Evolutionary conservation across 2,329 filamentous ascomycete species (phyloP).

Genomic region (Thielaviopsis euricoi): DNA sequence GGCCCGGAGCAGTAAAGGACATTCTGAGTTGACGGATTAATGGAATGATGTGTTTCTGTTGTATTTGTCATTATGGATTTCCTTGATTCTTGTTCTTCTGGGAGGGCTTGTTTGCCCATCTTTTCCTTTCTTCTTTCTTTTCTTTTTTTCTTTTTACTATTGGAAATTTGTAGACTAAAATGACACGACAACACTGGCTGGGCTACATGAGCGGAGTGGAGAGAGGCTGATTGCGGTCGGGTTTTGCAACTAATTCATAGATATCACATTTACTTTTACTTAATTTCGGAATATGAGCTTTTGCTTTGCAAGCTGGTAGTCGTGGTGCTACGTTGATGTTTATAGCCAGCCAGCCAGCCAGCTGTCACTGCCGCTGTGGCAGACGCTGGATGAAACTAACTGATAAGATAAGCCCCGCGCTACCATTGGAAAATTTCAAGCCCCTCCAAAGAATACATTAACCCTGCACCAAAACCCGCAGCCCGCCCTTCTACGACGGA

Average conservation of each 20-base stretch:
- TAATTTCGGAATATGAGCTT: not conserved
- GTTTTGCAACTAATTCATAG: conserved; percentile 4
- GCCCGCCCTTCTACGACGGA: too few species aligned
- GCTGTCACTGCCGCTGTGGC: too few species aligned
- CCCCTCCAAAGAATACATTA: conserved; percentile 11
- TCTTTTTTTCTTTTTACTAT: conserved; percentile 3
- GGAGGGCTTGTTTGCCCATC: not conserved
- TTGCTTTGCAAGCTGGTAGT: too few species aligned
- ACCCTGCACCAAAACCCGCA: too few species aligned
- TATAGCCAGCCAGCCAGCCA: too few species aligned
- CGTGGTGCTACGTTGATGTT: too few species aligned
- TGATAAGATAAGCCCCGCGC: conserved; percentile 19
- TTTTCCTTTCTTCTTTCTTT: not conserved
- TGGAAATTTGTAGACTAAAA: conserved; percentile 11
- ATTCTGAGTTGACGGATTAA: conserved; percentile 20
- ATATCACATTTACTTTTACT: not conserved
- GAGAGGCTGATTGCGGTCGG: not conserved
- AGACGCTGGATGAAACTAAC: not conserved
- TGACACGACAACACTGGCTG: conserved; percentile 10
- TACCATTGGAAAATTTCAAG: conserved; percentile 9
- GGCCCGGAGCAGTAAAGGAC: conserved; percentile 35
- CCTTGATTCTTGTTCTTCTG: conserved; percentile 1
- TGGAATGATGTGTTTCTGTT: conserved; percentile 1
- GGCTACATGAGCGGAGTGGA: conserved; percentile 5
- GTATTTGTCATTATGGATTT: conserved; percentile 5